Evolutionary conservation across 768 basidiomycete genomes (phyloP), one percentile per base, ranked within the genome.

Genomic region (Amanita thiersii): DNA sequence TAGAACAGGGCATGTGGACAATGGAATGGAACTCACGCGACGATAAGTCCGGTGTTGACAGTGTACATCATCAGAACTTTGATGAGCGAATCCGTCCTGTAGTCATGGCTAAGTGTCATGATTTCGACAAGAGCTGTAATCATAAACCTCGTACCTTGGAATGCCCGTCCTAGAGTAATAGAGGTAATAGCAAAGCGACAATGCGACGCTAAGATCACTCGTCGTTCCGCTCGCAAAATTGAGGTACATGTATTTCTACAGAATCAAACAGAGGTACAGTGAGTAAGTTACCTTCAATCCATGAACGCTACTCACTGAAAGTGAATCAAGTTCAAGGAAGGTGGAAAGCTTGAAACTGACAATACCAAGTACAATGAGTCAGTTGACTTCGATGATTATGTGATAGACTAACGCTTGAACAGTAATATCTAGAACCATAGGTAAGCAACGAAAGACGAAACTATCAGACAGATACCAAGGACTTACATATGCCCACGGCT

Each of bases 11-110:
- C 19, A 15, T 34, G 5, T 17, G 10, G 14, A 6, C 2, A 8
- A 26, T 6, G 10, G 36, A 37, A 19, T 11, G 52, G 11, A 49
- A 52, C 76, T 55, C 58, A 69, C 60, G 60, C 62, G 24, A 64
- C 58, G 25, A 65, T 57, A 48, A 66, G 47, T 50, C 77, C 77
- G 0, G 77, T 80, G 46, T 77, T 76, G 39, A 79, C 61, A 2
- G 69, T 64, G 45, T 75, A 79, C 21, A 64, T 31, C 53, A 79
- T 67, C 3, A 81, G 63, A 0, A 60, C 52, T 9, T 60, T 63
- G 39, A 78, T 61, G 6, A 78, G 47, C 1, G 67, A 63, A 40
- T 80, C 70, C 14, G 75, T 77, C 44, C 77, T 77, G 45, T 37
- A 9, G 5, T 21, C 23, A 3, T 18, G 26, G 38, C 12, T 20